Base-by-base conservation (phyloP, 495 filamentous ascomycete species). In the Talaromyces ruber region DNA sequence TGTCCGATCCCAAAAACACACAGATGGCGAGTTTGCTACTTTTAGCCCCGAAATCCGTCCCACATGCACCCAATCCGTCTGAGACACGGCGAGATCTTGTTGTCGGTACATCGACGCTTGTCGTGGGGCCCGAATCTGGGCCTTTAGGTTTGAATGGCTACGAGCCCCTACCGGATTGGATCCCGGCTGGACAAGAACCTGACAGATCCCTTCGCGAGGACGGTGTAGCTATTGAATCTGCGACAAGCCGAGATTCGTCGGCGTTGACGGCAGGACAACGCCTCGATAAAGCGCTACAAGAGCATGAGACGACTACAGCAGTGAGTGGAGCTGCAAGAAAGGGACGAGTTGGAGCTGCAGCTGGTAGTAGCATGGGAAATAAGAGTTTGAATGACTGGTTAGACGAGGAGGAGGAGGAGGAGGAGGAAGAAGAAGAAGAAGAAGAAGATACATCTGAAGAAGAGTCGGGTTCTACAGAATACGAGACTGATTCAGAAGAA, bases 351-450 rank as follows among this genome's bases (percentile, higher is more conserved):
- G 60, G 60, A 6, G 62, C 67, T n/a, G 64, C 61, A 25, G 55
- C 66, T 64, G 84, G 79, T 67, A 75, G 68, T 54, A 65, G 58
- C 53, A 25, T 55, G 62, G 55, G 55, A 18, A 43, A 43, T 6
- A 96, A 93, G 83, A 88, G 83, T 21, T 76, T 97, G 65, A 89
- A 97, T 77, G 89, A 96, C 71, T 98, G 94, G 91, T 77, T 97
- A 60, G 81, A 82, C 29, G 74, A 77, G 26, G 77, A 75, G 26
- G 77, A 75, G 43, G 73, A 73, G 22, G 77, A 77, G 26, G 77
- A 75, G 26, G 77, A 75, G 43, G 73, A 73, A 21, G 77, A 75
- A 32, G 73, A 78, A 12, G 80, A 79, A 28, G 81, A 82, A 50
- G 76, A 73, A 4, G 81, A 81, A 56, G 74, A 68, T 4, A 76